phyloP scores from a whole-genome alignment of 331 rosid species.

The Prunus yedoensis region DNA sequence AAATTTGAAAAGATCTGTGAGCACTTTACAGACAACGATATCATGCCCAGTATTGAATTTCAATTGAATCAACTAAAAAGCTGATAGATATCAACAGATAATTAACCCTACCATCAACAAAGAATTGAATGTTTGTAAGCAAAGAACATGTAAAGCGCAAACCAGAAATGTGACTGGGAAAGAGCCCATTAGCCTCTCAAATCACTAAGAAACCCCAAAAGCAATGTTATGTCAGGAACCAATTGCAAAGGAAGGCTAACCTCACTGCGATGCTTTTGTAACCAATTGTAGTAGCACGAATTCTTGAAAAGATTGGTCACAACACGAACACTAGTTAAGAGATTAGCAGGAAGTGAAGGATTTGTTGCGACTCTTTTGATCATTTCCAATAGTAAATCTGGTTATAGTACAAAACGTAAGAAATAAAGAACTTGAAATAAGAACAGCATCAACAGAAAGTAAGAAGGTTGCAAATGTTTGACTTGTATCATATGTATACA shows the following conservation, averaged over 20 bases:
- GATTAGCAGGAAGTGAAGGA: conserved; percentile 74
- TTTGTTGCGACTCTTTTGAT: conserved; percentile 52
- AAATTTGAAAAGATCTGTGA: neutral
- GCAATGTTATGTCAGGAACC: neutral
- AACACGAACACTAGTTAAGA: conserved; percentile 71
- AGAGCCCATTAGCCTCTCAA: neutral
- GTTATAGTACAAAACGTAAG: conserved; percentile 1
- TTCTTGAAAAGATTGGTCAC: conserved; percentile 78
- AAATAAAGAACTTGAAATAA: conserved; percentile 20
- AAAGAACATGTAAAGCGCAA: neutral
- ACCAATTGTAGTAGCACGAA: conserved; percentile 59
- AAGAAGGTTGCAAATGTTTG: neutral
- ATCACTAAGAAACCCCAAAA: neutral
- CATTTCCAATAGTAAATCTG: conserved; percentile 63
- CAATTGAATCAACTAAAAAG: too few species aligned
- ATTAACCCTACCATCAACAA: neutral
- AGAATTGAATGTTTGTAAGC: neutral
- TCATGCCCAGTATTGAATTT: neutral
- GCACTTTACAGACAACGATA: neutral
- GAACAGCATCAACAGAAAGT: conserved; percentile 11
- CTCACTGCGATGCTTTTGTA: conserved; percentile 71
- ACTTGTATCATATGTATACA: neutral
- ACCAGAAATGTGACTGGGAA: neutral
- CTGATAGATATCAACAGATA: neutral
- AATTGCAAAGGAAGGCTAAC: conserved; percentile 39